Conservation (phyloP, 2,329 filamentous ascomycete genomes). For the Akanthomyces uredinophilus region DNA sequence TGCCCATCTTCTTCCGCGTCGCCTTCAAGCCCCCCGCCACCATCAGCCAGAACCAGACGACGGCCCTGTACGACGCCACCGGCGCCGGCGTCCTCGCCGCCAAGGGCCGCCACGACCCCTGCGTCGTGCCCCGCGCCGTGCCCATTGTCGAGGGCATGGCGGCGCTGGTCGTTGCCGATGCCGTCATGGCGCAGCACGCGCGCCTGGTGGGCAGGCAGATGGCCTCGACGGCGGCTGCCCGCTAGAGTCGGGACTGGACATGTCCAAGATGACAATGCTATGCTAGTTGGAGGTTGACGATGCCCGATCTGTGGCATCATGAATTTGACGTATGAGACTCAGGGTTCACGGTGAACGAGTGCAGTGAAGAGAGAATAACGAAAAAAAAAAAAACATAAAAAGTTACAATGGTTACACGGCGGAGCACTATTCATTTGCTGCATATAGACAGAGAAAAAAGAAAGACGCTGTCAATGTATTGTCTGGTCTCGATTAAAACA, state of each 20-base stretch:
- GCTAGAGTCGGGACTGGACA: no score
- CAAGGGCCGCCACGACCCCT: slow-evolving; percentile 92
- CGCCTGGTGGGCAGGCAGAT: slow-evolving; percentile 38
- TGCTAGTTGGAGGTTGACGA: no score
- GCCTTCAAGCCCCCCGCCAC: slow-evolving; percentile 95
- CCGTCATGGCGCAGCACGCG: slow-evolving; percentile 74
- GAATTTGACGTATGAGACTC: no score
- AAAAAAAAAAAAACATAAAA: neutral
- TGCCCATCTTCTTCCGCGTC: slow-evolving; percentile 88
- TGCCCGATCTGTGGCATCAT: no score
- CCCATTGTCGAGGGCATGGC: slow-evolving; percentile 92
- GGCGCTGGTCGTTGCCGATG: slow-evolving; percentile 79
- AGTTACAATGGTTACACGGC: neutral
- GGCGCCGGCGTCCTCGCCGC: slow-evolving; percentile 72
- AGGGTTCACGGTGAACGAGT: no score
- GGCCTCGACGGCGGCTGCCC: neutral
- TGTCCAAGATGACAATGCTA: no score
- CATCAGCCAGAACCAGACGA: slow-evolving; percentile 82
- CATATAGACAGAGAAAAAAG: neutral
- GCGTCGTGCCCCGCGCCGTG: slow-evolving; percentile 67
- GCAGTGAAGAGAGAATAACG: no score
- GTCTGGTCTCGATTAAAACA: neutral
- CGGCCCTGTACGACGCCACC: slow-evolving; percentile 70
- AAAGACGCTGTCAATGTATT: neutral
- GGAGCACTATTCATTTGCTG: neutral